phyloP scores from a whole-genome alignment of 2,329 filamentous ascomycete genomes.

The Diaporthe sp. region DNA sequence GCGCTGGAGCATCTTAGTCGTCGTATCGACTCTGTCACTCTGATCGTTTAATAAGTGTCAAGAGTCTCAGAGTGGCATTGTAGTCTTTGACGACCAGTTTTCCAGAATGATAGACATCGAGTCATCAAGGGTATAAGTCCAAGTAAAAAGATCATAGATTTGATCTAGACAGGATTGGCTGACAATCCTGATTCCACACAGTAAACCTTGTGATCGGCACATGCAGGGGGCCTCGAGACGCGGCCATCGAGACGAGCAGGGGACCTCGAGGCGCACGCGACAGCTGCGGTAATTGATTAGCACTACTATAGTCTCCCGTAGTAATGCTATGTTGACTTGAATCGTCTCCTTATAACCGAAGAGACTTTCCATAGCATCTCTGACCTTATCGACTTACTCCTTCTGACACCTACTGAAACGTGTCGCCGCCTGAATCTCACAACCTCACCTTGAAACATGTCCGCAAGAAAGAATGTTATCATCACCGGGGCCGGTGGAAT shows the following conservation, averaged over 20 bases:
- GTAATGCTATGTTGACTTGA: neutral
- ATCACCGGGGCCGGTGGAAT: conserved; percentile 54
- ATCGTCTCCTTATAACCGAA: neutral
- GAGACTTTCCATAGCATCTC: neutral
- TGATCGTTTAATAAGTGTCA: neutral
- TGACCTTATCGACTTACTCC: too few relatives aligned
- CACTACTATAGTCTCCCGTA: neutral
- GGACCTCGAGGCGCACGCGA: neutral
- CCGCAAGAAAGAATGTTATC: conserved; percentile 46
- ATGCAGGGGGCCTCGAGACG: conserved; percentile 26
- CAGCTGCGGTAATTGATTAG: neutral
- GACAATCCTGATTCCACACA: neutral
- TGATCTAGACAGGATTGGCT: neutral
- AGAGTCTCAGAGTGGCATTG: neutral
- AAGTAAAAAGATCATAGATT: neutral
- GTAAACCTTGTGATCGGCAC: neutral
- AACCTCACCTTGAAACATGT: neutral
- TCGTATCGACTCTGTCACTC: too few relatives aligned
- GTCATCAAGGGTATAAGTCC: neutral
- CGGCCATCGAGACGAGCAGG: conserved; percentile 11
- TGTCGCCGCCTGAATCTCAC: neutral
- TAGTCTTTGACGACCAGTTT: neutral
- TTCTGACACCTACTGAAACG: neutral
- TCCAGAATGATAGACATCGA: neutral
- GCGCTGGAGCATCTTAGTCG: too few relatives aligned